Evolutionary conservation across 306 rosid species (phyloP).

Genomic region (Echinosophora koreensis): DNA sequence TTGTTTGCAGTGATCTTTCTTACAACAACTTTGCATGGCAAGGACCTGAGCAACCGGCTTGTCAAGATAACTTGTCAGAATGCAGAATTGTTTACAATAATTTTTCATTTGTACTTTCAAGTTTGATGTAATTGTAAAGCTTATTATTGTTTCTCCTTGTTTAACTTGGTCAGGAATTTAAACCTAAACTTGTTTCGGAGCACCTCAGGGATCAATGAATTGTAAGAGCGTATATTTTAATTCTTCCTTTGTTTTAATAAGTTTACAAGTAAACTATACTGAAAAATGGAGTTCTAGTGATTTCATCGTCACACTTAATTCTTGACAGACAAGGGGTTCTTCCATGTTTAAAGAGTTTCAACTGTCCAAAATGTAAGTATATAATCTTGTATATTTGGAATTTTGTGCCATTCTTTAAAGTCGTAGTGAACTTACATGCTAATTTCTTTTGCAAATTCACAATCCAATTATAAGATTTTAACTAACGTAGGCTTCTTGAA

Average conservation of each 20-base stretch:
- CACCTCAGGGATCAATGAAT: slow-evolving; percentile 54
- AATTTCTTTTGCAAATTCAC: slow-evolving; percentile 28
- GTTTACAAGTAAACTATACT: slow-evolving; percentile 6
- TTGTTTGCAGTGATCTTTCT: slow-evolving; percentile 83
- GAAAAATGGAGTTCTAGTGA: slow-evolving; percentile 23
- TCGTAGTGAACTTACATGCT: not conserved
- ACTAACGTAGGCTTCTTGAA: slow-evolving; percentile 7
- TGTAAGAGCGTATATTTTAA: slow-evolving; percentile 58
- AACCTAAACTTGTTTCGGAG: slow-evolving; percentile 77
- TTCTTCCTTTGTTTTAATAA: slow-evolving; percentile 31
- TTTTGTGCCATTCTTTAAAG: slow-evolving; percentile 19
- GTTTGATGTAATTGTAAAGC: slow-evolving; percentile 38
- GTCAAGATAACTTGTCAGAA: slow-evolving; percentile 67
- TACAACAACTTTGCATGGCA: slow-evolving; percentile 85
- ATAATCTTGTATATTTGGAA: slow-evolving; percentile 9
- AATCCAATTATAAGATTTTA: not conserved
- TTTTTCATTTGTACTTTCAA: slow-evolving; percentile 18
- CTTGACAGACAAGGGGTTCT: slow-evolving; percentile 57
- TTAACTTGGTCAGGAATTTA: slow-evolving; percentile 67
- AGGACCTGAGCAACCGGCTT: slow-evolving; percentile 66
- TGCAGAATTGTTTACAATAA: slow-evolving; percentile 34
- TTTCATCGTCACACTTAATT: slow-evolving; percentile 32
- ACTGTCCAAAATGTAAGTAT: slow-evolving; percentile 80
- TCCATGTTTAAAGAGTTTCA: slow-evolving; percentile 66
- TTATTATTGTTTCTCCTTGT: slow-evolving; percentile 33